Base-by-base conservation (phyloP, 2,329 filamentous ascomycete genomes). In the Sporothrix inflata region DNA sequence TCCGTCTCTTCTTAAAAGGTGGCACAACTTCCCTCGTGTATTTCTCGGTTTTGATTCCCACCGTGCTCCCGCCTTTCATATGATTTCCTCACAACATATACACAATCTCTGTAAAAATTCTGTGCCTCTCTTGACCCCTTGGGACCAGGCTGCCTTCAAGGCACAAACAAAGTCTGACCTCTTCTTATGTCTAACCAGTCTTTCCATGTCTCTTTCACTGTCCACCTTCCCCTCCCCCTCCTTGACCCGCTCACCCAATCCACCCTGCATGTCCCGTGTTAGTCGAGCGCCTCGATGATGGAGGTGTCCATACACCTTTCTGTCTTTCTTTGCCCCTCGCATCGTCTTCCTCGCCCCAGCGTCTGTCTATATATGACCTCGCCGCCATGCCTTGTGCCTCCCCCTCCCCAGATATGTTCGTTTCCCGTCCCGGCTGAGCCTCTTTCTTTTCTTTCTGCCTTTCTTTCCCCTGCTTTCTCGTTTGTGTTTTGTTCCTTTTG, bases 281-380 rank as follows among this genome's bases (percentile, higher is more conserved):
- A 51, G 45, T 53, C 27, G 66, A 24, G 38, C 11, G 38, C 34
- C 57, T 40, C 21, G 60, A 57, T 34, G 53, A 63, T 27, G 60
- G n/a, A 27, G 66, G 66, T 69, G 66, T 45, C 66, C 66, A 69
- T 69, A 69, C 66, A 69, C 66, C 66, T 69, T 69, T 53, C 38
- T 60, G 42, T 21, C 30, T n/a, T 69, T 47, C 47, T 47, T 67
- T 47, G 30, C 67, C 12, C 38, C 47, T 30, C 21, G 0, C 8
- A 24, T 51, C 21, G 14, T 45, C 12, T 38, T 47, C 27, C 47
- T 53, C 30, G 34, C 47, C 34, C 11, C 49, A 16, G 11, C 51
- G 34, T 27, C 30, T 69, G 34, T 27, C 30, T 69, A 69, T 69
- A 69, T 69, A 69, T 68, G 66, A 69, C 30, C 12, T 21, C 8